Base-by-base conservation (phyloP, 257 asterid genomes). In the Lavandula angustifolia region DNA sequence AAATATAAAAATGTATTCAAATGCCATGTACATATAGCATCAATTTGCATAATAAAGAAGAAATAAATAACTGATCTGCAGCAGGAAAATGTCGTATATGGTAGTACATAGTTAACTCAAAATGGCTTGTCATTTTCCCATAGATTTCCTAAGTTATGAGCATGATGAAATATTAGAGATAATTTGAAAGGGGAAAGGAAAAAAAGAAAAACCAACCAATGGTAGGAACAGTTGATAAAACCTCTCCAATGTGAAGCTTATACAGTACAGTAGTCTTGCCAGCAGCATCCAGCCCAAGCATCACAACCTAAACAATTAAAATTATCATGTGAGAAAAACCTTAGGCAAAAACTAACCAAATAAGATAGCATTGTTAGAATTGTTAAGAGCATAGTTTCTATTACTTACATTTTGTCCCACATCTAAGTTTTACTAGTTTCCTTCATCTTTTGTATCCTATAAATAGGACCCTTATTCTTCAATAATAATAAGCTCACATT, bases 271-370 rank as follows among this genome's bases (percentile, higher is more conserved):
- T 94, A 68, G 99, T 94, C 91, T 94, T 94, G 60, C 99, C 99
- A 81, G 99, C 99, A 53, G 98, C 98, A 78, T 94, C 99, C 66
- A 94, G 85, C 51, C 99, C 99, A 72, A 94, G 96, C 99, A 90
- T 94, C 73, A 94, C 98, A 78, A 94, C 99, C 99, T 94, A 64
- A 44, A 37, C 69, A 72, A 66, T 55, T 17, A 32, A 55, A 51
- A 41, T 60, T 49, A 62, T 42, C 37, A 14, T 41, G 38, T 34
- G 29, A 27, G 54, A 43, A 38, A 43, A 72, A 42, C 42, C 17
- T 38, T 43, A 56, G 22, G 37, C 56, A 61, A 33, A 56, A 50
- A 55, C 48, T 50, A 44, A 54, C 32, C 57, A 6, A 54, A 32
- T 6, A 50, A 31, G 61, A 49, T 33, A 76, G 31, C 60, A n/a